Percentiles rank a stretch among this genome's conserved stretches.
Conservation (phyloP, 768 basidiomycete genomes). For the Tulasnella sp. region DNA sequence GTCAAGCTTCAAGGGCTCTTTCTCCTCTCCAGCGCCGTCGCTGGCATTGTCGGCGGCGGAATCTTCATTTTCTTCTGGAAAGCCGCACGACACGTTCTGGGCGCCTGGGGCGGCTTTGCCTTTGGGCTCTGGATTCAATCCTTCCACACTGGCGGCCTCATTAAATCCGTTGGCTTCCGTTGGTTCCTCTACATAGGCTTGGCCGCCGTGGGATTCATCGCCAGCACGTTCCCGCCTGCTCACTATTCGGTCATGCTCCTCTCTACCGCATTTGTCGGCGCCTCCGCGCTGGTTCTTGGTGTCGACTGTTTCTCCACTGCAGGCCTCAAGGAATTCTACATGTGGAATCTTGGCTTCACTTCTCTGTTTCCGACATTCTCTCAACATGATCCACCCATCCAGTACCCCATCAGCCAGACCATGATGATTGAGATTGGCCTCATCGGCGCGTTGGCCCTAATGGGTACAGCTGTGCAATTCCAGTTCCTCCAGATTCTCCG, state of each 20-base stretch:
- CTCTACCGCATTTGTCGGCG: conserved; percentile 81
- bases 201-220: conserved; percentile 64
- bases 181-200: conserved; percentile 82
- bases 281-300: conserved; percentile 81
- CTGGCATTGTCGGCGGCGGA: conserved; percentile 73
- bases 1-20: conserved; percentile 78
- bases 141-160: conserved; percentile 69
- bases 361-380: conserved; percentile 66
- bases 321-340: conserved; percentile 93
- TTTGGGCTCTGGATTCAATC: conserved; percentile 80
- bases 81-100: conserved; percentile 65
- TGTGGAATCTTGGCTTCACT: conserved; percentile 87
- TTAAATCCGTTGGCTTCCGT: conserved; percentile 60
- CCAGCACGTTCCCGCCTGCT: conserved; percentile 74
- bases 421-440: conserved; percentile 93
- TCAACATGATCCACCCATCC: conserved; percentile 38
- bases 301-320: conserved; percentile 89
- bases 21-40: conserved; percentile 66
- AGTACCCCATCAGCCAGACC: conserved; percentile 74
- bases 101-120: conserved; percentile 68
- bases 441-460: conserved; percentile 66
- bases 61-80: conserved; percentile 90
- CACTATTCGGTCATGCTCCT: conserved; percentile 80
- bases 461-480: conserved; percentile 83
- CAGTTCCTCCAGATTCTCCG: conserved; percentile 72